Percentiles rank a stretch among this genome's conserved stretches.
These are phyloP conservation scores for Cyberlindnera bimundalis DNA, from an alignment of 805 yeast genomes.

Conservation along the genomic window DNA sequence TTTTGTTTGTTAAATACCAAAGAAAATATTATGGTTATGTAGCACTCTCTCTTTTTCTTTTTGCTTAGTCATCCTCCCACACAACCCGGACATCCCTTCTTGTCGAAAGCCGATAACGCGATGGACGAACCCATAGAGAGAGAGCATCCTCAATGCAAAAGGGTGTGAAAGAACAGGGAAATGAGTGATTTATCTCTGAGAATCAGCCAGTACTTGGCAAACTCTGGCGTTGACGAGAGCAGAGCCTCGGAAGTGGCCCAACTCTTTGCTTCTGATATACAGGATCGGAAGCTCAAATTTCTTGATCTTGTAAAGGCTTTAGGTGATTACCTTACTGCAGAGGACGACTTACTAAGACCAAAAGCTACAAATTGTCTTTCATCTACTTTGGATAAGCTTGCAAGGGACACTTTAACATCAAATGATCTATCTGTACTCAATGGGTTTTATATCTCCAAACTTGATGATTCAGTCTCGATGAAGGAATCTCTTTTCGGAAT, in stretches of 20 bases:
- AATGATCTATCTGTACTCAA: conserved; percentile 39
- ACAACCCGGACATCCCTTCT: too few species aligned
- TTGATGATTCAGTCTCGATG: conserved; percentile 59
- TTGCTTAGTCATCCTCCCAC: too few species aligned
- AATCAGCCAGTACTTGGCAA: conserved; percentile 39
- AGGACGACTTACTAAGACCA: conserved; percentile 48
- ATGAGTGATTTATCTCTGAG: background rate
- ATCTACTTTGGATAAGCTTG: conserved; percentile 32
- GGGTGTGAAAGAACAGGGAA: too few species aligned
- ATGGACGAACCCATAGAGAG: too few species aligned
- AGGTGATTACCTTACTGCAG: conserved; percentile 63
- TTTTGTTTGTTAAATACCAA: too few species aligned
- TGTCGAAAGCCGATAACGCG: too few species aligned
- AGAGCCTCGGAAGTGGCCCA: conserved; percentile 29
- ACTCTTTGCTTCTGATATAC: conserved; percentile 29
- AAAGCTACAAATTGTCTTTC: conserved; percentile 46
- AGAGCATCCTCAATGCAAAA: too few species aligned
- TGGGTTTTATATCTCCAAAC: conserved; percentile 59
- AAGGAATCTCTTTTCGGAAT: conserved; percentile 54
- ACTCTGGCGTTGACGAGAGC: conserved; percentile 33
- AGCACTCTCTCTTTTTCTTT: too few species aligned
- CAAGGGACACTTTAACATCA: conserved; percentile 30
- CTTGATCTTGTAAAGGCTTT: conserved; percentile 52
- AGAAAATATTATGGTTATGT: too few species aligned
- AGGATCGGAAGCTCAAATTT: conserved; percentile 9